Percentiles rank a stretch among this genome's conserved stretches.
These are phyloP conservation scores for Teunomyces kruisii DNA, from an alignment of 805 yeast species.

Conservation along the genomic window DNA sequence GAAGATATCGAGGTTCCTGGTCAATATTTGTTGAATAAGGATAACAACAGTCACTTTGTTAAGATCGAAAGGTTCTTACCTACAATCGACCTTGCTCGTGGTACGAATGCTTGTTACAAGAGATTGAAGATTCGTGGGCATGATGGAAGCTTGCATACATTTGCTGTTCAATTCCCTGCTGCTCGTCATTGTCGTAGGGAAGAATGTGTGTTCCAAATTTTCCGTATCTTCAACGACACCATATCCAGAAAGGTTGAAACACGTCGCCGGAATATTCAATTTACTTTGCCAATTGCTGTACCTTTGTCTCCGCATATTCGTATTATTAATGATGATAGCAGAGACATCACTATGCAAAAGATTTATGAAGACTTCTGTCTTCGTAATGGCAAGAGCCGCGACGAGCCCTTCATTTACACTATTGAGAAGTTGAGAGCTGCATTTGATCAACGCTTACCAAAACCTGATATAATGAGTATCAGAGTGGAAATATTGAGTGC, in stretches of 20 bases:
- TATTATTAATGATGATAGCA: conserved; percentile 77
- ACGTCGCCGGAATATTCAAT: conserved; percentile 77
- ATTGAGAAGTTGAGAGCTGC: conserved; percentile 87
- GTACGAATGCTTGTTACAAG: conserved; percentile 87
- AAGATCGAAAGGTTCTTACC: conserved; percentile 94
- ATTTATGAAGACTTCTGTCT: conserved; percentile 88
- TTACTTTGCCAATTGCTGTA: conserved; percentile 87
- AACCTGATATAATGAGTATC: conserved; percentile 85
- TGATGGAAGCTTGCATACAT: conserved; percentile 88
- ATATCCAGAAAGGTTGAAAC: conserved; percentile 81
- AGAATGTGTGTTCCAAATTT: conserved; percentile 88
- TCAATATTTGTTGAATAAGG: conserved; percentile 86
- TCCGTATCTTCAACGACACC: conserved; percentile 83
- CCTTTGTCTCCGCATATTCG: conserved; percentile 95
- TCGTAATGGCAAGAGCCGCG: conserved; percentile 69
- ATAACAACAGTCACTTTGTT: conserved; percentile 83
- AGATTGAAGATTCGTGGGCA: conserved; percentile 88
- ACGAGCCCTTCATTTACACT: conserved; percentile 86
- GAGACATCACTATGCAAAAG: conserved; percentile 73
- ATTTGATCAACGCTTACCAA: conserved; percentile 88
- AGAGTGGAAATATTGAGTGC: conserved; percentile 90
- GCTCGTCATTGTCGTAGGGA: conserved; percentile 97
- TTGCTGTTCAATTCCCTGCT: conserved; percentile 96
- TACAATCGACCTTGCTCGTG: conserved; percentile 81
- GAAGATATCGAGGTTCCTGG: conserved; percentile 98